Evolutionary conservation across 139 green algal genomes (phyloP).

Genomic region (Coelastrella sp.): DNA sequence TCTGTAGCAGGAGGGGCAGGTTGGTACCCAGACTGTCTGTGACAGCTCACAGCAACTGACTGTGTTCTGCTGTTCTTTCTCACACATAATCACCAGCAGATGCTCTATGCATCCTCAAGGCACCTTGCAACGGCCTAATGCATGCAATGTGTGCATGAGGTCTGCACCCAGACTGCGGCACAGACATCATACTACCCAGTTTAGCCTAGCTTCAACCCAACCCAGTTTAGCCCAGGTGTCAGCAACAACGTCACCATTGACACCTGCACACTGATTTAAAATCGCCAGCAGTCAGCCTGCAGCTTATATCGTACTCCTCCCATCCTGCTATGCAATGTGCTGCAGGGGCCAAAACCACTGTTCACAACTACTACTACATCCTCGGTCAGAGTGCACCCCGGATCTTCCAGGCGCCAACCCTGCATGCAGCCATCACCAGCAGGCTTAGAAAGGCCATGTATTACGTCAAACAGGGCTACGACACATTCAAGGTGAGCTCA

Average conservation of each 20-base stretch:
- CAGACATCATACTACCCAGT: too few relatives aligned
- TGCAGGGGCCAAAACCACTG: neutral
- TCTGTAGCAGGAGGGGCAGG: conserved; percentile 5
- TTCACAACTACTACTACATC: conserved; percentile 81
- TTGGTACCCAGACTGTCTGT: neutral
- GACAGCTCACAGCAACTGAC: too few relatives aligned
- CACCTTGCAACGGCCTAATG: too few relatives aligned
- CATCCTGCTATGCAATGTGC: neutral
- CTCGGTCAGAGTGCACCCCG: conserved; percentile 51
- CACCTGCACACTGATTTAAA: too few relatives aligned
- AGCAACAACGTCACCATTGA: too few relatives aligned
- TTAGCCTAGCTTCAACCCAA: neutral
- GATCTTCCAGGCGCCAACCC: conserved; percentile 84
- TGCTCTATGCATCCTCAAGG: too few relatives aligned
- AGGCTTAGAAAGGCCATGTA: conserved; percentile 69
- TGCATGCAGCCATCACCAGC: conserved; percentile 74
- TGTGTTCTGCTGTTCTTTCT: too few relatives aligned
- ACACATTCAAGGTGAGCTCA: conserved; percentile 46
- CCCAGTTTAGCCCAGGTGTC: too few relatives aligned
- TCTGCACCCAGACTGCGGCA: too few relatives aligned
- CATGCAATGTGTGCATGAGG: too few relatives aligned
- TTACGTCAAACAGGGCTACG: conserved; percentile 60
- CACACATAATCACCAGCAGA: too few relatives aligned
- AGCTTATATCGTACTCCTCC: neutral
- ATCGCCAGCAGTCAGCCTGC: neutral